Evolutionary conservation across 2,329 filamentous ascomycete species (phyloP), one percentile per base, ranked within the genome.

Genomic region (Penicillium brasilianum): DNA sequence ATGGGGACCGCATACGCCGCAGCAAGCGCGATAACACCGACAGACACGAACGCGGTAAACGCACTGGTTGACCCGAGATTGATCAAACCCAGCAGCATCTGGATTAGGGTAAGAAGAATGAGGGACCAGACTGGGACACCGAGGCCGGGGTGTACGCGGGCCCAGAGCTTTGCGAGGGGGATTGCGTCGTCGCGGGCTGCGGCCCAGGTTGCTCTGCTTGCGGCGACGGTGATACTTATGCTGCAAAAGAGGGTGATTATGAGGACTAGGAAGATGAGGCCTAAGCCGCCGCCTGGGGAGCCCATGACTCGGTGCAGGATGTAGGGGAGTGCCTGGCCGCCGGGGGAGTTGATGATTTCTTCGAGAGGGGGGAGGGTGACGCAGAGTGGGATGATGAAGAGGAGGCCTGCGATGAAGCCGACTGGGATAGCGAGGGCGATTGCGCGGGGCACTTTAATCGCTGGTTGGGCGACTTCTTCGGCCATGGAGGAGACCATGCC

Each of bases 401-500:
- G 84, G 0, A 87, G 69, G 0, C 84, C 84, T 0, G 82, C 81
- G 43, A 84, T 75, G 0, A 83, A 83, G 10, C 82, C 83, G 16
- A 87, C 79, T 0, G 84, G 83, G 3, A 86, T 76, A 57, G 80
- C 82, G 3, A 84, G 76, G 9, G 81, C 77, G 55, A 87, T 79
- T 10, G 84, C 84, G 36, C 77, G 81, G 0, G 84, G 84, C 0
- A 87, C 74, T 66, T 83, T 83, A 22, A 82, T 62, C 4, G 82
- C 78, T 1, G 86, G 83, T 54, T 85, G 78, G 8, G 78, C 71
- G 39, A 83, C 85, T 71, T 88, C 85, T 74, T 88, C 85, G 1
- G 85, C 85, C 86, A 88, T 88, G 9, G 83, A 83, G 0, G 84
- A 81, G 57, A 88, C 84, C 86, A 88, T 88, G 2, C 86, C 86